Evolutionary conservation across 768 basidiomycete species (phyloP).

Genomic region (Mycena pura): DNA sequence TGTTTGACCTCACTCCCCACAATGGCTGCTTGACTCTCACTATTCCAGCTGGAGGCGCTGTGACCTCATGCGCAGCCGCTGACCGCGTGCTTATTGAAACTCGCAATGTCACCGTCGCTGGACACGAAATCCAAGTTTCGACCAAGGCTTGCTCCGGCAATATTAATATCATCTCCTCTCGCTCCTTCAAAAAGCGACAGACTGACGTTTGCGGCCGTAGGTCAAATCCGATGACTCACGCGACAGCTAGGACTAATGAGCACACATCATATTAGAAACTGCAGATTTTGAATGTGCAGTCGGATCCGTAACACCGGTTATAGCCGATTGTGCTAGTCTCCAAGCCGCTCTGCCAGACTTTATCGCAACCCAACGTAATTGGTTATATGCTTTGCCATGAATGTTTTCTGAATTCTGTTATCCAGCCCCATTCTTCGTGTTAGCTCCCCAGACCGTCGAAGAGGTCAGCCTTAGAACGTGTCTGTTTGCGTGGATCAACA

Average conservation of each 20-base stretch:
- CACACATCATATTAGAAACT: not conserved
- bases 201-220: not conserved
- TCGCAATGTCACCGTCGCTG: conserved; percentile 12
- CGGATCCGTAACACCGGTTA: not conserved
- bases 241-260: not conserved
- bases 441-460: conserved; percentile 8
- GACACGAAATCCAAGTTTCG: conserved; percentile 8
- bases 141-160: conserved; percentile 12
- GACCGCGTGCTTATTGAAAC: conserved; percentile 14
- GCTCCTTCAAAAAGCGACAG: conserved; percentile 1
- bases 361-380: not conserved
- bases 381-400: not conserved
- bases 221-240: not conserved
- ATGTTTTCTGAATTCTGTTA: not conserved
- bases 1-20: not conserved
- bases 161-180: not conserved
- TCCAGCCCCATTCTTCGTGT: not conserved
- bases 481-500: conserved; percentile 17
- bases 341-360: not conserved
- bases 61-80: not conserved
- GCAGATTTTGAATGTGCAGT: not conserved
- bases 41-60: not conserved
- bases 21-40: not conserved
- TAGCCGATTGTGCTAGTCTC: not conserved
- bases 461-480: conserved; percentile 19